Evolutionary conservation across 306 rosid species (phyloP).

Genomic region (Arachis stenosperma): DNA sequence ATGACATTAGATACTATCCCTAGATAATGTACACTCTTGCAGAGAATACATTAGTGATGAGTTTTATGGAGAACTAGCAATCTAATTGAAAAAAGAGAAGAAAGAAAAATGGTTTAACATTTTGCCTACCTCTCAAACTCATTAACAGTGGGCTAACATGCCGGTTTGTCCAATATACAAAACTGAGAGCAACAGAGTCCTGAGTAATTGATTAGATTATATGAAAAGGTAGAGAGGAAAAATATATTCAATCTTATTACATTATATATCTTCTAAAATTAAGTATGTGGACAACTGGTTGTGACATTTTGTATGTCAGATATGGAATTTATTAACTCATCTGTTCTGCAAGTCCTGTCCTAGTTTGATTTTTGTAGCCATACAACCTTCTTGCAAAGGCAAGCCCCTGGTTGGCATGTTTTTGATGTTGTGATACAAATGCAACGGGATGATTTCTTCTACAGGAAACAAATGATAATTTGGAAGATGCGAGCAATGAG

Average conservation of each 20-base stretch:
- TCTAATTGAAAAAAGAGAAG: neutral
- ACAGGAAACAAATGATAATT: constrained; percentile 82
- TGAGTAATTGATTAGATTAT: neutral
- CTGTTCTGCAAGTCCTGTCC: neutral
- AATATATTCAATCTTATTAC: neutral
- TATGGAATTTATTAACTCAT: neutral
- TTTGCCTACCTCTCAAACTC: neutral
- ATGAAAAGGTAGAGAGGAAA: neutral
- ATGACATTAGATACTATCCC: neutral
- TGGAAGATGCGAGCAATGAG: constrained; percentile 91
- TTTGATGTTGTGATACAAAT: neutral
- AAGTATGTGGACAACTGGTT: constrained; percentile 7
- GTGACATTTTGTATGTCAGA: neutral
- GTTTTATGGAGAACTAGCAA: neutral
- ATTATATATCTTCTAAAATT: constrained; percentile 7
- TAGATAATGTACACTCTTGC: constrained; percentile 6
- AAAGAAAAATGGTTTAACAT: neutral
- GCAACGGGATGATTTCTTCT: neutral
- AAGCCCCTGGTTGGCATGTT: neutral
- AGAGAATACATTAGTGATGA: neutral
- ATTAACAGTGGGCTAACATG: neutral
- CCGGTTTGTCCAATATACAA: neutral
- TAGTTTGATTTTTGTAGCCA: constrained; percentile 22
- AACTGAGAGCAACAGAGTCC: neutral
- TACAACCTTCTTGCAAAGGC: constrained; percentile 22